These are phyloP conservation scores for Acrocalymma vagum DNA, from an alignment of 2,329 filamentous ascomycete genomes.

Conservation along the genomic window DNA sequence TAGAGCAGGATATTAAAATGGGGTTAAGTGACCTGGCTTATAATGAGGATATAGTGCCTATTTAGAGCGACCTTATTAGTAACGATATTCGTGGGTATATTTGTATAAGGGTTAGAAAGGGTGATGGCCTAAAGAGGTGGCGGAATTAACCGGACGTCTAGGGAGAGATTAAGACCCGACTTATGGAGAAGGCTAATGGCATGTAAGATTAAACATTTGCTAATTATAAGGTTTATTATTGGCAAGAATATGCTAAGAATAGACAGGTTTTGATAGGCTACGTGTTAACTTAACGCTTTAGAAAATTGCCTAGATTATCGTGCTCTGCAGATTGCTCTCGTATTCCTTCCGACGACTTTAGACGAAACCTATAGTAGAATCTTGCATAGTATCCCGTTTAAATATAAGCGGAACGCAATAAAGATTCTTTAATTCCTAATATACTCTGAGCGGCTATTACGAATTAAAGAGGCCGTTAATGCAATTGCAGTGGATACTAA, in stretches of 20 bases:
- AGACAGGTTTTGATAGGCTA: slow-evolving; percentile 26
- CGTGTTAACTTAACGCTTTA: slow-evolving; percentile 22
- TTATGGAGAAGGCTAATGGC: slow-evolving; percentile 22
- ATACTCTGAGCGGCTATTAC: slow-evolving; percentile 29
- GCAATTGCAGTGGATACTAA: slow-evolving; percentile 36
- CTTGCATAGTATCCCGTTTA: slow-evolving; percentile 21
- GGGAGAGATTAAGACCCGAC: slow-evolving; percentile 30
- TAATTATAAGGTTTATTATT: no score
- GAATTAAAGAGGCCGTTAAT: slow-evolving; percentile 30
- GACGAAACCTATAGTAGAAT: slow-evolving; percentile 25
- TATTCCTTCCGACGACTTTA: slow-evolving; percentile 18
- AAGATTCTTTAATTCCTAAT: slow-evolving; percentile 35
- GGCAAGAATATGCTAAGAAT: slow-evolving; percentile 7
- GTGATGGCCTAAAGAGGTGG: slow-evolving; percentile 25
- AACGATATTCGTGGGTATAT: slow-evolving; percentile 28
- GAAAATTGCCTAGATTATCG: slow-evolving; percentile 10
- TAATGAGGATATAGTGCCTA: slow-evolving; percentile 11
- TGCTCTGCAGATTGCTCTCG: slow-evolving; percentile 14
- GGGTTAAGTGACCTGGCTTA: slow-evolving; percentile 15
- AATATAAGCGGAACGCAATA: slow-evolving; percentile 22
- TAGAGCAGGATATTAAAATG: slow-evolving; percentile 26
- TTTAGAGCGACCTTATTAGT: slow-evolving; percentile 25
- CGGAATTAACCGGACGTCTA: slow-evolving; percentile 23
- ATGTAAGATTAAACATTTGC: slow-evolving; percentile 19
- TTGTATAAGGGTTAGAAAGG: slow-evolving; percentile 41